Base-by-base conservation (phyloP, 2,329 filamentous ascomycete genomes). In the Ambrosiella cleistominuta region DNA sequence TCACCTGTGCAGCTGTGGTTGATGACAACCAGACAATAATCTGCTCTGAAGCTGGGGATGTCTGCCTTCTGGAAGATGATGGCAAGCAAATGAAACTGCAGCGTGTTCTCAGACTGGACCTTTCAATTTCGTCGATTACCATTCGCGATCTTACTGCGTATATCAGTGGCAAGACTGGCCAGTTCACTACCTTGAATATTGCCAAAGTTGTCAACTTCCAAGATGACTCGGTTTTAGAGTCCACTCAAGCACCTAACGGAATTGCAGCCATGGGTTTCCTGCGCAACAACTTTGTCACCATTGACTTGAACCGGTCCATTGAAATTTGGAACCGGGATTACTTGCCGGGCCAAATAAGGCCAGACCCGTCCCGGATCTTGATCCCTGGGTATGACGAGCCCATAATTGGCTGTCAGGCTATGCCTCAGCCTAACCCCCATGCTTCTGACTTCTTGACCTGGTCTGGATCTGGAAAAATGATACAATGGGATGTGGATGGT, bases 11-110 rank as follows among this genome's bases (percentile, higher is more conserved):
- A 4, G 79, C 82, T 13, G 74, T 80, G 13, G 78, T 95, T 39
- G 83, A 85, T 42, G 80, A 86, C 40, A 78, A 77, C 47, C 85
- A 83, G 64, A 85, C 89, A 15, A 78, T 97, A 45, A 74, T 97
- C 47, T 93, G 88, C 70, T 87, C 91, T 2, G 90, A 96, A 66
- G 80, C 81, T 60, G 93, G 93, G 36, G 85, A 94, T 65, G 75
- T 98, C n/a, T 97, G 91, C 68, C 73, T 95, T 37, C 74, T 96
- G 38, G 86, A 96, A 62, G 86, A 95, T 63, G 79, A 77, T 38
- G 81, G 79, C 56, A 83, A 82, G 62, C 79, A 82, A 62, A 85
- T 86, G 68, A 86, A 81, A 63, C 72, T 96, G 53, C 74, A 76
- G 49, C 81, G 82, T 60, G 74, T 88, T 39, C 75, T 82, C 42